A percentile compares a stretch with the other conserved stretches of the same genome.
These are phyloP conservation scores for Phytophthora sp. DNA, from an alignment of 352 stramenopile genomes.

Conservation along the genomic window DNA sequence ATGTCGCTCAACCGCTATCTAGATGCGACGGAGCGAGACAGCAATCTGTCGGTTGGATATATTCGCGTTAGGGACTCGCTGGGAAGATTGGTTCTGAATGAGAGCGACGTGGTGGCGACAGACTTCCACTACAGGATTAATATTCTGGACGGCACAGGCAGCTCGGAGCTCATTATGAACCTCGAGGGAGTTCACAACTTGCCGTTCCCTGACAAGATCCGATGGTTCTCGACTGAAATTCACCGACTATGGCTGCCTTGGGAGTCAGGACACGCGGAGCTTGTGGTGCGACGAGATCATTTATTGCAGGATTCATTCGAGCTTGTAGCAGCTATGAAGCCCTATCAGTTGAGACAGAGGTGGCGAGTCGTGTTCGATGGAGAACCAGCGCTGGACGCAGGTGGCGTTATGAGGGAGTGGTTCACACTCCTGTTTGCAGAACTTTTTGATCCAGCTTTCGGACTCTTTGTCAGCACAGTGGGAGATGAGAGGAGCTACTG, in stretches of 20 bases:
- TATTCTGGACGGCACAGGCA: conserved; percentile 69
- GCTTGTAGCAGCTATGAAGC: conserved; percentile 79
- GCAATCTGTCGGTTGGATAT: conserved; percentile 72
- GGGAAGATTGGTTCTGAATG: conserved; percentile 76
- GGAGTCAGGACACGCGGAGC: conserved; percentile 80
- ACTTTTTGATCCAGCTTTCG: conserved; percentile 82
- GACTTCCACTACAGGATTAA: conserved; percentile 87
- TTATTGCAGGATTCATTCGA: conserved; percentile 89
- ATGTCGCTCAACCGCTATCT: conserved; percentile 51
- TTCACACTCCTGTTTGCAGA: conserved; percentile 85
- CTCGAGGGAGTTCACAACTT: conserved; percentile 81
- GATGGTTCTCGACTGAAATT: conserved; percentile 87
- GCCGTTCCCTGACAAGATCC: conserved; percentile 78
- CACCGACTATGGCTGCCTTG: conserved; percentile 83
- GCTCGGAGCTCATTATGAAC: conserved; percentile 86
- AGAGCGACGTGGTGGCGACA: conserved; percentile 77
- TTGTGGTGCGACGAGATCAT: conserved; percentile 80
- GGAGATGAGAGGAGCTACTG: conserved; percentile 84
- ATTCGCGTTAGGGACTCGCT: conserved; percentile 80
- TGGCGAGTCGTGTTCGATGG: conserved; percentile 88
- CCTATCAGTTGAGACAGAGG: conserved; percentile 81
- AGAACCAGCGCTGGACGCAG: conserved; percentile 86
- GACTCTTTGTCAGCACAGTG: conserved; percentile 77
- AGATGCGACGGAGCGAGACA: conserved; percentile 64
- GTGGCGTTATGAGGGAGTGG: conserved; percentile 91